These are phyloP conservation scores for Coelastrella sp. DNA, from an alignment of 139 green algal genomes.

Conservation along the genomic window DNA sequence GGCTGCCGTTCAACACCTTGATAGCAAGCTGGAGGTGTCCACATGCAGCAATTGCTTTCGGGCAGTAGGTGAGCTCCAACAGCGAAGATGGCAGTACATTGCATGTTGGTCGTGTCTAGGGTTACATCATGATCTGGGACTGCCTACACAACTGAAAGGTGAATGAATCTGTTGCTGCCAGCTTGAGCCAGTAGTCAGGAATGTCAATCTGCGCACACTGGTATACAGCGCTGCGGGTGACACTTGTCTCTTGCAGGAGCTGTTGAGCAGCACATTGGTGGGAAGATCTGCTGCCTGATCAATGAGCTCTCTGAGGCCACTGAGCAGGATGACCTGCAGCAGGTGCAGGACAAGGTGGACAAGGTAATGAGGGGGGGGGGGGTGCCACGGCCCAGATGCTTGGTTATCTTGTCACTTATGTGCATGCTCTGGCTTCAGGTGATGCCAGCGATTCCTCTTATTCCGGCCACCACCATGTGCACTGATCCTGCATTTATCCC, in stretches of 20 bases:
- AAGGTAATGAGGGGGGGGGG: conserved; percentile 38
- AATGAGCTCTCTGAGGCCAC: conserved; percentile 33
- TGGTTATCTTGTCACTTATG: too few relatives aligned
- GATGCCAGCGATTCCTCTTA: background rate
- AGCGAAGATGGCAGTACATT: too few relatives aligned
- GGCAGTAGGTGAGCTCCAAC: conserved; percentile 54
- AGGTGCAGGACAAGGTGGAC: conserved; percentile 44
- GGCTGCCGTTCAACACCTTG: conserved; percentile 51
- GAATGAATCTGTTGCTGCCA: too few relatives aligned
- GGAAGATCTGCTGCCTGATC: conserved; percentile 51
- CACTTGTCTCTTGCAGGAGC: conserved; percentile 49
- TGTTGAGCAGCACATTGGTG: conserved; percentile 64
- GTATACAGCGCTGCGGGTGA: background rate
- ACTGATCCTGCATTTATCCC: background rate
- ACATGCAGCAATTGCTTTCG: conserved; percentile 70
- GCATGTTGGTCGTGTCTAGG: too few relatives aligned
- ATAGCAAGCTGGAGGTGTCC: conserved; percentile 51
- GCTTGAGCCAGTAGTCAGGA: too few relatives aligned
- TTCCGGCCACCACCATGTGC: background rate
- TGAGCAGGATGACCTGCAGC: conserved; percentile 15
- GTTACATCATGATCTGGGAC: too few relatives aligned
- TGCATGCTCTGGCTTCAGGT: background rate
- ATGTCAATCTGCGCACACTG: background rate
- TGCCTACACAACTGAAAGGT: too few relatives aligned
- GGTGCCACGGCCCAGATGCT: background rate